Evolutionary conservation across 192 early-diverging fungal genomes (phyloP).

Genomic region (Backusella westeae): DNA sequence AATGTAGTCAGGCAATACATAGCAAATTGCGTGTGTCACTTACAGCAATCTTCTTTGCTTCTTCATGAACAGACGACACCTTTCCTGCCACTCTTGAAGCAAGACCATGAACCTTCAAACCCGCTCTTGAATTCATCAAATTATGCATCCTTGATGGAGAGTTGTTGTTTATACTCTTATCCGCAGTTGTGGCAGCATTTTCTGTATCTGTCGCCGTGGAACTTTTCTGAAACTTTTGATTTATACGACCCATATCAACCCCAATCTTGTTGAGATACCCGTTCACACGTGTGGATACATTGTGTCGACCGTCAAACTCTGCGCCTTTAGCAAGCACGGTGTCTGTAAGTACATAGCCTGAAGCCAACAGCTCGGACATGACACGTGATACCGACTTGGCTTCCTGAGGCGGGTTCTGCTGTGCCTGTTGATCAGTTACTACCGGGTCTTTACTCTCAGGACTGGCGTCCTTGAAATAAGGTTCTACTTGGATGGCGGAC

Average conservation of each 20-base stretch:
- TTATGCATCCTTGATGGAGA: slow-evolving; percentile 35
- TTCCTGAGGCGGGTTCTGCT: background rate
- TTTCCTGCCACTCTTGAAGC: slow-evolving; percentile 38
- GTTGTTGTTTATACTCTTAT: slow-evolving; percentile 33
- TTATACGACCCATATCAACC: slow-evolving; percentile 22
- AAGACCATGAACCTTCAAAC: slow-evolving; percentile 39
- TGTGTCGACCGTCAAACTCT: slow-evolving; percentile 59
- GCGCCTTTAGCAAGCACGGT: slow-evolving; percentile 56
- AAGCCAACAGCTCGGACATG: slow-evolving; percentile 63
- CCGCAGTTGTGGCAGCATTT: slow-evolving; percentile 39
- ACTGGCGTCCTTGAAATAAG: slow-evolving; percentile 27
- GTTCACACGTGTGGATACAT: slow-evolving; percentile 25
- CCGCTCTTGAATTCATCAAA: slow-evolving; percentile 45
- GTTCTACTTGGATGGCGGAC: slow-evolving; percentile 49
- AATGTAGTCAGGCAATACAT: background rate
- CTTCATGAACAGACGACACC: slow-evolving; percentile 46
- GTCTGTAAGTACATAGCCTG: slow-evolving; percentile 59
- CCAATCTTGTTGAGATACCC: slow-evolving; percentile 24
- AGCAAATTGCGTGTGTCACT: background rate
- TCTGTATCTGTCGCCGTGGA: slow-evolving; percentile 30
- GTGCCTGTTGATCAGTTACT: background rate
- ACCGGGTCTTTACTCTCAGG: background rate
- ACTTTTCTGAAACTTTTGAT: slow-evolving; percentile 45
- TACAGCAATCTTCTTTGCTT: slow-evolving; percentile 46
- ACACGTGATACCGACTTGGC: slow-evolving; percentile 45